Evolutionary conservation across 306 rosid genomes (phyloP).

Genomic region (Citrullus mucosospermus): DNA sequence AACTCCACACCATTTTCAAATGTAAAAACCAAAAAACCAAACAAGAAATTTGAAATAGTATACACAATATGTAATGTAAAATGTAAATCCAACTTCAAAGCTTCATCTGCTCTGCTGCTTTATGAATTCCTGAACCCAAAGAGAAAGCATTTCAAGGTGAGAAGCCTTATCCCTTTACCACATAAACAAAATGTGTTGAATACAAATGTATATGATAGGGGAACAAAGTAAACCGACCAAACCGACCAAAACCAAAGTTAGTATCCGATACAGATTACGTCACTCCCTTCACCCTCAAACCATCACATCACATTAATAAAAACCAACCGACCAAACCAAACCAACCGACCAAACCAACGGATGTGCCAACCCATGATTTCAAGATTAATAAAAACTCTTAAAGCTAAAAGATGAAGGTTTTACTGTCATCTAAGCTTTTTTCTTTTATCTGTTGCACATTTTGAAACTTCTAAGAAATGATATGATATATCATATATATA

Average conservation of each 20-base stretch:
- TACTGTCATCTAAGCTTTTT: neutral
- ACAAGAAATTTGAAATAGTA: neutral
- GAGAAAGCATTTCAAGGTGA: neutral
- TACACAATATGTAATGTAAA: neutral
- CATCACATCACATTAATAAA: neutral
- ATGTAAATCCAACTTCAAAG: neutral
- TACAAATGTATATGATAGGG: neutral
- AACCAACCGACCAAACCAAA: neutral
- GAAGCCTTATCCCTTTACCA: neutral
- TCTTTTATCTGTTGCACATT: neutral
- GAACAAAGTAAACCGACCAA: neutral
- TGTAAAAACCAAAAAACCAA: neutral
- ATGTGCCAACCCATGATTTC: neutral
- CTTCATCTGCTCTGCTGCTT: neutral
- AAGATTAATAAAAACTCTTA: neutral
- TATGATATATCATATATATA: neutral
- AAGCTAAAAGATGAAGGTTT: neutral
- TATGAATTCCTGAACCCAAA: neutral
- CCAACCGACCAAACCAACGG: neutral
- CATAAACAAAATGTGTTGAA: neutral
- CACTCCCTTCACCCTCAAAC: neutral
- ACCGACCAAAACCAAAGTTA: neutral
- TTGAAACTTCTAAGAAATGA: neutral
- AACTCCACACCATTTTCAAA: conserved; percentile 1
- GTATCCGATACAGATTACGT: neutral